These are phyloP conservation scores for Anisodus acutangulus DNA, from an alignment of 257 asterid genomes.

Conservation along the genomic window DNA sequence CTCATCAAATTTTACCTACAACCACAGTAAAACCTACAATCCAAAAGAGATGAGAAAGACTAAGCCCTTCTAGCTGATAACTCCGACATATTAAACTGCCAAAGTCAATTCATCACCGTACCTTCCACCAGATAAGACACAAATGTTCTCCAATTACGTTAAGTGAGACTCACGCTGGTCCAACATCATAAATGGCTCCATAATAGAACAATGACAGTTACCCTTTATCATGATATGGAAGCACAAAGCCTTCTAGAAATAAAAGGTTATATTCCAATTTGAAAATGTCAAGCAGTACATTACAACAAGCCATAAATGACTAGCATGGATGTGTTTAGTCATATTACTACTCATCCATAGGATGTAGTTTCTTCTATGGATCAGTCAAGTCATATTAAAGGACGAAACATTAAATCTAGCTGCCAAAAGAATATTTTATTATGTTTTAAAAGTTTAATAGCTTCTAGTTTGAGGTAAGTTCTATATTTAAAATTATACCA, in stretches of 20 bases:
- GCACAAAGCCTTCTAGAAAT: slow-evolving; percentile 21
- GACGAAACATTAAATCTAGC: slow-evolving; percentile 8
- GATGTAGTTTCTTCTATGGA: slow-evolving; percentile 6
- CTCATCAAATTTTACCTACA: background rate
- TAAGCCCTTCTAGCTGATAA: slow-evolving; percentile 24
- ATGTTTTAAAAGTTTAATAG: background rate
- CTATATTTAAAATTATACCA: background rate
- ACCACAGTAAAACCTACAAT: slow-evolving; percentile 12
- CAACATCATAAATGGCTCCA: slow-evolving; percentile 24
- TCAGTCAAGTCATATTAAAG: background rate
- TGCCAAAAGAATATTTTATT: background rate
- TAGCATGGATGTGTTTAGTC: background rate
- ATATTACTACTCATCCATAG: slow-evolving; percentile 1
- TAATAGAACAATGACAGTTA: background rate
- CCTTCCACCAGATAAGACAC: background rate
- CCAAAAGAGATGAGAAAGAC: slow-evolving; percentile 17
- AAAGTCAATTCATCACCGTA: background rate
- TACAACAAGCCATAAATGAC: slow-evolving; percentile 9
- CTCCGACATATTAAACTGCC: slow-evolving; percentile 13
- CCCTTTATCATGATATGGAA: slow-evolving; percentile 6
- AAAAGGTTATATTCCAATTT: background rate
- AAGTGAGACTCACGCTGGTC: background rate
- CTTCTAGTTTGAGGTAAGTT: slow-evolving; percentile 21
- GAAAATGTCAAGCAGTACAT: background rate
- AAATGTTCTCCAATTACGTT: background rate